phyloP scores from a whole-genome alignment of 2,329 filamentous ascomycete species.

The Scortechinia acanthostroma region DNA sequence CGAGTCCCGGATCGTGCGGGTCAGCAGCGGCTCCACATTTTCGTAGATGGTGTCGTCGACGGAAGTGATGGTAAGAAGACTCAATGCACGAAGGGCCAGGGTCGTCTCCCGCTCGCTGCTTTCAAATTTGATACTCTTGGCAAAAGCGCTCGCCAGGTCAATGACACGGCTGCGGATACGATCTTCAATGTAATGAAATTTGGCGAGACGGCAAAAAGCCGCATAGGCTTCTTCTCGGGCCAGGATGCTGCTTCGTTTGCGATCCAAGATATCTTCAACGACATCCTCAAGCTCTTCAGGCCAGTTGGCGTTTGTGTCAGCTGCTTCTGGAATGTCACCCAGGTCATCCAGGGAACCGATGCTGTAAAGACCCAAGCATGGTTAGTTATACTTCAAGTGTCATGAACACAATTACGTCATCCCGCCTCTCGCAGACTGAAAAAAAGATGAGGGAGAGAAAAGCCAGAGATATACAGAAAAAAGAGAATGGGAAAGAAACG shows the following conservation, averaged over 20 bases:
- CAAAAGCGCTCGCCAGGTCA: slow-evolving; percentile 50
- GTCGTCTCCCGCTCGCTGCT: slow-evolving; percentile 55
- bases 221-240: slow-evolving; percentile 53
- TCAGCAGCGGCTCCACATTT: slow-evolving; percentile 42
- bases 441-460: neutral
- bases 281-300: slow-evolving; percentile 46
- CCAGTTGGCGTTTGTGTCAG: slow-evolving; percentile 31
- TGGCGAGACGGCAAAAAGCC: slow-evolving; percentile 50
- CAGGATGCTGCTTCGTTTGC: slow-evolving; percentile 59
- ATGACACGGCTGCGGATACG: slow-evolving; percentile 42
- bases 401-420: neutral
- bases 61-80: slow-evolving; percentile 54
- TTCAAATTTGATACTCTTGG: slow-evolving; percentile 56
- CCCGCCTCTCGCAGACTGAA: neutral
- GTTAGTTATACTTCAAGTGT: too few relatives aligned
- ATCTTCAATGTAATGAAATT: slow-evolving; percentile 51
- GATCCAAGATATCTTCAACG: slow-evolving; percentile 58
- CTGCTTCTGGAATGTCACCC: slow-evolving; percentile 8
- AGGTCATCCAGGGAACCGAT: slow-evolving; percentile 4
- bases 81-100: slow-evolving; percentile 50
- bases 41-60: slow-evolving; percentile 55
- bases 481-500: slow-evolving; percentile 8
- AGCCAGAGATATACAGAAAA: neutral
- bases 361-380: slow-evolving; percentile 7
- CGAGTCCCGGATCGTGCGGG: slow-evolving; percentile 50